Evolutionary conservation across 2,329 filamentous ascomycete genomes (phyloP).

Genomic region (Exophiala alcalophila): DNA sequence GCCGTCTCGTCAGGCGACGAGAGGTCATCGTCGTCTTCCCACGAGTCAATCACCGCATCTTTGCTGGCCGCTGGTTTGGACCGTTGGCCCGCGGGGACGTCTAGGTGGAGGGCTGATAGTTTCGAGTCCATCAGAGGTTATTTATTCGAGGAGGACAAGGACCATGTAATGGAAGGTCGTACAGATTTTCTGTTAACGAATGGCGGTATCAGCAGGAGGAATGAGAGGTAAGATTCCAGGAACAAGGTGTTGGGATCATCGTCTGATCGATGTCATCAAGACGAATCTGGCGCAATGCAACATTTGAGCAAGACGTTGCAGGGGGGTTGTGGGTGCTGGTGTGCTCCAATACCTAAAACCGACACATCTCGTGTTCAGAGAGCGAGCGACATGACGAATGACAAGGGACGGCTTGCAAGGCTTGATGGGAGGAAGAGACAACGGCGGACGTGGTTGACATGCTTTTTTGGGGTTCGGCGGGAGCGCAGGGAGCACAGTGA

Average conservation of each 20-base stretch:
- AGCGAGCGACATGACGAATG: constrained; percentile 5
- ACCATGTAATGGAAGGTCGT: neutral
- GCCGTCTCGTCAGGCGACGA: constrained; percentile 30
- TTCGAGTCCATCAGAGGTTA: constrained; percentile 28
- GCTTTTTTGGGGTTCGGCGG: no score
- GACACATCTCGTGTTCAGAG: constrained; percentile 10
- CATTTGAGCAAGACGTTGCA: no score
- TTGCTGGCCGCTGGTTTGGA: constrained; percentile 33
- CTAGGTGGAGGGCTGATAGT: constrained; percentile 21
- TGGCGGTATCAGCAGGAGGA: constrained; percentile 7
- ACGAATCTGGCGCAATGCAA: no score
- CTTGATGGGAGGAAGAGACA: no score
- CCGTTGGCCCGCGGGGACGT: constrained; percentile 28
- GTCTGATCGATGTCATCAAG: constrained; percentile 14
- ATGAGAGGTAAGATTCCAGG: constrained; percentile 6
- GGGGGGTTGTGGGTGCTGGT: no score
- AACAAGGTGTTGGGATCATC: constrained; percentile 10
- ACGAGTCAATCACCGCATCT: constrained; percentile 61
- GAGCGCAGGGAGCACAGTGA: no score
- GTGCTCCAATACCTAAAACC: constrained; percentile 8
- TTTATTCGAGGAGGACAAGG: no score
- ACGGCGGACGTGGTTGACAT: no score
- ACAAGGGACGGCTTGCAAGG: neutral
- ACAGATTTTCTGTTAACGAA: no score
- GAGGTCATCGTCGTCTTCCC: constrained; percentile 55